Evolutionary conservation across 106 monocot species (phyloP).

Genomic region (Phalaenopsis aphrodite): DNA sequence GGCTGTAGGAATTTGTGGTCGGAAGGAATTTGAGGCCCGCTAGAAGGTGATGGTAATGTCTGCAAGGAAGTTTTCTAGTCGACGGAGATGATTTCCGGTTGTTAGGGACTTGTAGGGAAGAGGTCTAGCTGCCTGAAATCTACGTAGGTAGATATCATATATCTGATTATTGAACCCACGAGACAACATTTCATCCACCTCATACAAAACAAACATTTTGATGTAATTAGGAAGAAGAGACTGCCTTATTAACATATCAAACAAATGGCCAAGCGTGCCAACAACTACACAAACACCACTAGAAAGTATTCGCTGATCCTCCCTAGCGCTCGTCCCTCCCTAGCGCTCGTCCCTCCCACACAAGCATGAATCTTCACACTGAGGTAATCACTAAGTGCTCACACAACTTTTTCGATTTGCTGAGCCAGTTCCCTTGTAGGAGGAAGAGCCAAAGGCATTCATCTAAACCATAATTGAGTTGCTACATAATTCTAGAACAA

Average conservation of each 20-base stretch:
- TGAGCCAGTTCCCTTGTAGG: constrained; percentile 58
- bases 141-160: too few species aligned
- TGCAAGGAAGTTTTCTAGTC: too few species aligned
- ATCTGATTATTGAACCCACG: constrained; percentile 75
- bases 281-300: constrained; percentile 66
- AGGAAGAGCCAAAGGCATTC: constrained; percentile 61
- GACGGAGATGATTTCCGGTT: too few species aligned
- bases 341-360: constrained; percentile 59
- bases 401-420: constrained; percentile 69
- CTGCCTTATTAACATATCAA: constrained; percentile 58
- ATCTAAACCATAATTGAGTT: constrained; percentile 46
- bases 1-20: too few species aligned
- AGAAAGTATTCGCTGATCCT: constrained; percentile 42
- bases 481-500: constrained; percentile 58
- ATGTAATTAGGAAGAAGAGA: constrained; percentile 58
- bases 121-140: too few species aligned
- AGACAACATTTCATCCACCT: constrained; percentile 73
- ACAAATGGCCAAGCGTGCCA: constrained; percentile 57
- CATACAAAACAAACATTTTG: constrained; percentile 67
- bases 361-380: constrained; percentile 71
- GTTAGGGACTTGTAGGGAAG: too few species aligned
- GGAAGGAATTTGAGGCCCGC: too few species aligned
- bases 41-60: too few species aligned
- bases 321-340: constrained; percentile 25
- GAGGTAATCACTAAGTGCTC: constrained; percentile 56